Evolutionary conservation across 2,329 filamentous ascomycete species (phyloP), one percentile per base, ranked within the genome.

Genomic region (Dendryphion nanum): DNA sequence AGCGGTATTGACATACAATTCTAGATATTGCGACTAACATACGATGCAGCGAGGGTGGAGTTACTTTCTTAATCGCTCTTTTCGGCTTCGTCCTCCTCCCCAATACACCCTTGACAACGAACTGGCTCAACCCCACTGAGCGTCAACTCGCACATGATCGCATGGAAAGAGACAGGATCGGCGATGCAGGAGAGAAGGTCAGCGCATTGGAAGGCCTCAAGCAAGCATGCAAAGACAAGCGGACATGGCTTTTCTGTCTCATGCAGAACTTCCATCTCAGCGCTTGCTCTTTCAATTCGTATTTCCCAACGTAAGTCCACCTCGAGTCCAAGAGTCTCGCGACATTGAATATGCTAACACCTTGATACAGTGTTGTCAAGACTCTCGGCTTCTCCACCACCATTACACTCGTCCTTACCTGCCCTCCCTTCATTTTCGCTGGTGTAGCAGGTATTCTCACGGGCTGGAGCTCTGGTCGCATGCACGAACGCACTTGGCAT

Each of bases 401-500:
- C 12, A 51, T 55, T 28, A 67, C 68, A 0, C 58, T 63, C 5
- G 53, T 63, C 8, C 41, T 63, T 4, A 61, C 59, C 2, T 73
- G 71, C 40, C 76, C 76, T 0, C 76, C 76, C 0, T 78, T 75
- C 40, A 41, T 63, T 16, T 44, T 63, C 21, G 74, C 75, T 1
- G 73, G 72, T 10, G 66, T 63, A 0, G 67, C 68, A 2, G 72
- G 71, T 7, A 70, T 77, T 24, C 45, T 67, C 5, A 69, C 71
- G 7, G 73, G 71, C 1, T 76, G 71, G 69, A 74, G 65, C 37
- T 76, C 73, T 3, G 76, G 73, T 1, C 64, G 67, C 2, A 57
- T 70, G 35, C 68, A 74, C 35, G 73, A 76, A 46, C 66, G 72
- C 10, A 74, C 71, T 1, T 75, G 70, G 70, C 73, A 76, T 36